phyloP scores from a whole-genome alignment of 2,329 filamentous ascomycete genomes.

The Coniochaeta pulveracea region DNA sequence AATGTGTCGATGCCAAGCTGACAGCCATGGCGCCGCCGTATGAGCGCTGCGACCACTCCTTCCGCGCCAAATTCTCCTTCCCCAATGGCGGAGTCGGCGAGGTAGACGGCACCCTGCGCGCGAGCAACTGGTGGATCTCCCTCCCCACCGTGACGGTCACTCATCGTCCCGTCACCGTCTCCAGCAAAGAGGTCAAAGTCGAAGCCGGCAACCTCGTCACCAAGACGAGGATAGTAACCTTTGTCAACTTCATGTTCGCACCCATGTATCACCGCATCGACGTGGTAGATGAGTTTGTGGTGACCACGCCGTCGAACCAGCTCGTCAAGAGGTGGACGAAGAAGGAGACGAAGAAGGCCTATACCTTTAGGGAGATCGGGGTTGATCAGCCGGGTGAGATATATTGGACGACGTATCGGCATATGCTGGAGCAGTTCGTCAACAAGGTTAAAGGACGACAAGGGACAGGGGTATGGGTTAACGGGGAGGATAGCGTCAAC shows the following conservation, averaged over 20 bases:
- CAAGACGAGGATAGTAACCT: slow-evolving; percentile 15
- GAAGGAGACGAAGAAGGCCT: slow-evolving; percentile 18
- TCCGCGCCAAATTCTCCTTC: slow-evolving; percentile 25
- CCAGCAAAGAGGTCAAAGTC: too few relatives aligned
- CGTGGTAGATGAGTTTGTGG: slow-evolving; percentile 21
- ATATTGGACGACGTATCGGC: slow-evolving; percentile 31
- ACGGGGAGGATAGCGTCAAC: slow-evolving; percentile 26
- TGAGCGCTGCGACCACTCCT: slow-evolving; percentile 22
- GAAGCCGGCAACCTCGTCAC: too few relatives aligned
- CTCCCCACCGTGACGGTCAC: too few relatives aligned
- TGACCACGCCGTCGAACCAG: slow-evolving; percentile 13
- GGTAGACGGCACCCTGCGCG: slow-evolving; percentile 17
- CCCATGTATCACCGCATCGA: slow-evolving; percentile 22
- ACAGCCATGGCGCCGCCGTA: too few relatives aligned
- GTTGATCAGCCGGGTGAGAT: slow-evolving; percentile 18
- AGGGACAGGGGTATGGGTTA: slow-evolving; percentile 26
- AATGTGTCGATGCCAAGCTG: slow-evolving; percentile 19
- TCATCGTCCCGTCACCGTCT: too few relatives aligned
- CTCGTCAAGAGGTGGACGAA: slow-evolving; percentile 12
- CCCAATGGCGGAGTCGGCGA: slow-evolving; percentile 24
- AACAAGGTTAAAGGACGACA: slow-evolving; percentile 27
- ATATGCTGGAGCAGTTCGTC: slow-evolving; percentile 37
- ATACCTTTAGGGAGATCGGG: slow-evolving; percentile 22
- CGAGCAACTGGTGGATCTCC: too few relatives aligned
- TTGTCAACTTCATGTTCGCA: slow-evolving; percentile 14